Evolutionary conservation across 2,329 filamentous ascomycete genomes (phyloP).

Genomic region (Aspergillus sp.): DNA sequence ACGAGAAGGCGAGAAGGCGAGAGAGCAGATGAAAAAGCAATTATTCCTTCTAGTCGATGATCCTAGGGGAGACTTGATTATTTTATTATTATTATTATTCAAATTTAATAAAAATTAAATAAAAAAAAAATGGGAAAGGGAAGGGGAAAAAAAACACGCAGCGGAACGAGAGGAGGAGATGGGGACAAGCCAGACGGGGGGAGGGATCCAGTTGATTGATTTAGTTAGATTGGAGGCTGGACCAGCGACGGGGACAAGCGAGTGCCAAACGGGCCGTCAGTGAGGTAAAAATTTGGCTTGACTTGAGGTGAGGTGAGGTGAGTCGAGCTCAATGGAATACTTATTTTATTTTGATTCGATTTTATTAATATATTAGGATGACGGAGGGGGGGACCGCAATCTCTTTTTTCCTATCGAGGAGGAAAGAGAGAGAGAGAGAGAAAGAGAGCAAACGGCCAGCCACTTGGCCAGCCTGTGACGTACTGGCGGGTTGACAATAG

Average conservation of each 20-base stretch:
- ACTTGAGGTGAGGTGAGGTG: no score
- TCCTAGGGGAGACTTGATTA: background rate
- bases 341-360: no score
- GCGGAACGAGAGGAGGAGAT: background rate
- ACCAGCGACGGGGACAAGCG: slow-evolving; percentile 14
- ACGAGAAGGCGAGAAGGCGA: background rate
- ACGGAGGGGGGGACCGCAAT: background rate
- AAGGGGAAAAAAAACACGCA: background rate
- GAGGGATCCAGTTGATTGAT: slow-evolving; percentile 6
- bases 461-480: slow-evolving; percentile 1
- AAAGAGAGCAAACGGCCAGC: background rate
- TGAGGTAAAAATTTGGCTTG: no score
- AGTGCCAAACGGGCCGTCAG: slow-evolving; percentile 12
- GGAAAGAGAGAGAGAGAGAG: background rate
- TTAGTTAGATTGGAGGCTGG: slow-evolving; percentile 18
- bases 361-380: background rate
- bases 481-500: slow-evolving; percentile 2
- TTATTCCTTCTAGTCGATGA: background rate
- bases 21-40: background rate
- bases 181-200: background rate
- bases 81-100: no score
- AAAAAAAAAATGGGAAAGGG: background rate
- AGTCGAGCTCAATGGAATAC: no score
- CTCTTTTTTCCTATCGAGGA: background rate
- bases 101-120: background rate